phyloP scores from a whole-genome alignment of 1,284 basidiomycete genomes.

The Leccinum solheimii region DNA sequence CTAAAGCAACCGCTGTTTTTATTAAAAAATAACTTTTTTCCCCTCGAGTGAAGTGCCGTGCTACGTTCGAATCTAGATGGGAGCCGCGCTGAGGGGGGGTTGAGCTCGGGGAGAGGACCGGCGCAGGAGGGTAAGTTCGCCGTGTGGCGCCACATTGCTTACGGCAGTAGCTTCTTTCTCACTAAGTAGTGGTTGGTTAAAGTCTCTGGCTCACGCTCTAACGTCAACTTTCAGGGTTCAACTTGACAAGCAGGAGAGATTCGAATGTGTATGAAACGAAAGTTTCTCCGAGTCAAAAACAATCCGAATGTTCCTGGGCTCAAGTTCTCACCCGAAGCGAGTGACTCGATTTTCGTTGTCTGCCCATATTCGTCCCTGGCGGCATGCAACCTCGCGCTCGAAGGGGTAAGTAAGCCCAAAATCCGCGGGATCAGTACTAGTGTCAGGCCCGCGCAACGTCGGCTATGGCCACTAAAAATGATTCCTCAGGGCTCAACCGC shows the following conservation, averaged over 20 bases:
- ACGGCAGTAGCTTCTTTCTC: constrained; percentile 20
- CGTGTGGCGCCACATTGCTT: constrained; percentile 27
- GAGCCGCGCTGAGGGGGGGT: neutral
- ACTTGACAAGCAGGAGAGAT: constrained; percentile 5
- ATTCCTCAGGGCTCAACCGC: constrained; percentile 23
- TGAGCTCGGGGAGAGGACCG: neutral
- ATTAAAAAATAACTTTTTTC: neutral
- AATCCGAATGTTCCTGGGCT: neutral
- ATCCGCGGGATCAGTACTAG: constrained; percentile 3
- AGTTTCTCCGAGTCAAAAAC: neutral
- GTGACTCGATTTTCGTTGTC: neutral
- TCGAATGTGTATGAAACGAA: neutral
- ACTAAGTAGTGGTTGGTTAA: neutral
- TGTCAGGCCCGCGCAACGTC: constrained; percentile 26
- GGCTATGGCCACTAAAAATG: constrained; percentile 20
- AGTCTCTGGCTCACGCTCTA: constrained; percentile 15
- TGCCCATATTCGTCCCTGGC: neutral
- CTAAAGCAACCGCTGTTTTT: neutral
- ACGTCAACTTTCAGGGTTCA: constrained; percentile 21
- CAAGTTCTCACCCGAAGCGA: neutral
- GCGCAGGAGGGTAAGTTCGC: constrained; percentile 13
- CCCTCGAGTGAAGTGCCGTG: neutral
- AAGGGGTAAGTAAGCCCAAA: neutral
- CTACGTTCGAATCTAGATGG: neutral
- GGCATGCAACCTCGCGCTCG: neutral